Base-by-base conservation (phyloP, 23 red algal species). In the Cyanidium caldarium region DNA sequence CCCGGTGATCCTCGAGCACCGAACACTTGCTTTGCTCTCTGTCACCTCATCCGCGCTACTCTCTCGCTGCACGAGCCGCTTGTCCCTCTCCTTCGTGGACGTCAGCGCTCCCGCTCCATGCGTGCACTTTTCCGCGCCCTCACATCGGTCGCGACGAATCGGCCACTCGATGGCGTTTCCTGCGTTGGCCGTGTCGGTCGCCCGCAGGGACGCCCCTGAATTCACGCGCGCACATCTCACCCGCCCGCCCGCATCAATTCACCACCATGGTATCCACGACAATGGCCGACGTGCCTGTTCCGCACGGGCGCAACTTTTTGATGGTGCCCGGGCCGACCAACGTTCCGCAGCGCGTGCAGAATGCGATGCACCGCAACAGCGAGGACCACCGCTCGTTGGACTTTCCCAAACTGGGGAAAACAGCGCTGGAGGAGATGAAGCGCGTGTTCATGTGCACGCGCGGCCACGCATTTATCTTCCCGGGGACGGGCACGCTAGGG, bases 251-350 rank as follows among this genome's bases (percentile, higher is more conserved):
- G 40, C 17, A 44, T 25, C 51, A 61, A 61, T 61, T 61, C 51
- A 61, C 51, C 5, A 14, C 3, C 51, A 61, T 61, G 51, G 51
- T 28, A 28, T 28, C 51, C 10, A 16, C 31, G 5, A 61, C 51
- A 28, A 61, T 28, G 51, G 31, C 19, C 19, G 51, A 61, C 51
- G 51, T 81, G 67, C 7, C 77, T 42, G 66, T 81, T 37, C 42
- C 46, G 1, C 66, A 81, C 45, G 77, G 77, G 3, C 42, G 44
- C n/a, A 81, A 81, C 33, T 81, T 81, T 81, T 19, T 81, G 10
- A 81, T 81, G 77, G 77, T 81, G 21, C 77, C 77, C 30, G 77
- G 77, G 17, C 77, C 77, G 29, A 71, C 77, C 33, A 70, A 81
- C 46, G 77, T 81, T 0, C 77, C 77, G 33, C 43, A 81, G 13